Percentiles rank a stretch among this genome's conserved stretches.
These are phyloP conservation scores for Aspergillus quadrilineatus DNA, from an alignment of 2,329 filamentous ascomycete species.

Conservation along the genomic window DNA sequence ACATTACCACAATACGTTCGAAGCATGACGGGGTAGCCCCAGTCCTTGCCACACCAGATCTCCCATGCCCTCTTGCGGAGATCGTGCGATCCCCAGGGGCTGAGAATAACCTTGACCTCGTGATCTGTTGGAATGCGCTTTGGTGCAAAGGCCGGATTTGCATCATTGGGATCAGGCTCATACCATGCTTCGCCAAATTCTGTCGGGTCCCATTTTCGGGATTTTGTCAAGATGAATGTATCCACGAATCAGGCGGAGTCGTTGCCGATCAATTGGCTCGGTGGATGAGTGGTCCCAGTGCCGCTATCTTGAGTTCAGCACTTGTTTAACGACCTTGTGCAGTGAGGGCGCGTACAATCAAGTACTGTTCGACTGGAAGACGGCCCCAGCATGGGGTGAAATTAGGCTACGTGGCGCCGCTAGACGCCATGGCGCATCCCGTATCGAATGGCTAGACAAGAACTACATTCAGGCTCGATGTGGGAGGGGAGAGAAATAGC, in stretches of 20 bases:
- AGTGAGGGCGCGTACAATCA: no score
- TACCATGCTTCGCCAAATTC: not conserved
- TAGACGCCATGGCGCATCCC: not conserved
- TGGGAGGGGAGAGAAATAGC: no score
- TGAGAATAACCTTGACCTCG: not conserved
- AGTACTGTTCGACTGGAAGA: not conserved
- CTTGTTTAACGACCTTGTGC: no score
- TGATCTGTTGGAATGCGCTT: not conserved
- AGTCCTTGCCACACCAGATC: not conserved
- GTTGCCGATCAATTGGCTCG: not conserved
- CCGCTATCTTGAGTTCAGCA: not conserved
- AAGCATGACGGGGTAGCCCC: not conserved
- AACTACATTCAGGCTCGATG: no score
- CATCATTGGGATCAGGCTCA: not conserved
- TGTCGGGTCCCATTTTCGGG: not conserved
- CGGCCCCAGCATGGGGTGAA: not conserved
- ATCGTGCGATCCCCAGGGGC: not conserved
- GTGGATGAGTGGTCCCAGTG: not conserved
- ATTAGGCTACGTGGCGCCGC: not conserved
- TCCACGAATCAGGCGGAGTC: not conserved
- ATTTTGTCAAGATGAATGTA: not conserved
- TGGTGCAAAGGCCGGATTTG: not conserved
- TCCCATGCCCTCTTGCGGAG: not conserved
- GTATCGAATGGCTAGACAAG: not conserved
- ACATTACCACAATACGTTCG: slow-evolving; percentile 1